A percentile compares a stretch with the other conserved stretches of the same genome.
Evolutionary conservation across 257 asterid genomes (phyloP).

Genomic region (Solanum pinnatisectum): DNA sequence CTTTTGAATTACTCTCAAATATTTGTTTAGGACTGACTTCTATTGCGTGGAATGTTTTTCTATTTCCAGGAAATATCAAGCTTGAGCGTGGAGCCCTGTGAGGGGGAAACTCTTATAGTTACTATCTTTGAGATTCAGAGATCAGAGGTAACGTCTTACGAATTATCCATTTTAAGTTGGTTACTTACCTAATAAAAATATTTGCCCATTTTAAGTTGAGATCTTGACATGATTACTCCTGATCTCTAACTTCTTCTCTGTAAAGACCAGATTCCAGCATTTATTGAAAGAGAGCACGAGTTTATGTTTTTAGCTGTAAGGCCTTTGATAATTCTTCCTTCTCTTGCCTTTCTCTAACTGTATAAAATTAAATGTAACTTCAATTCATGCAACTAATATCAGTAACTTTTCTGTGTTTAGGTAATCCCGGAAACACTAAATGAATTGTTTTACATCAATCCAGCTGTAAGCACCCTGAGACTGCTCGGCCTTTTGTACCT

Average conservation of each 20-base stretch:
- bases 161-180: not conserved
- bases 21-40: conserved; percentile 3
- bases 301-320: conserved; percentile 93
- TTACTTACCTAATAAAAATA: not conserved
- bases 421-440: conserved; percentile 81
- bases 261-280: conserved; percentile 67
- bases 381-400: not conserved
- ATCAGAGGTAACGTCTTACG: conserved; percentile 57
- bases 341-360: not conserved
- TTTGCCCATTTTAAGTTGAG: not conserved
- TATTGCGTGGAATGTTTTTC: not conserved
- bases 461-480: conserved; percentile 42
- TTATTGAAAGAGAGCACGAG: conserved; percentile 93
- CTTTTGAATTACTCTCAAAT: not conserved
- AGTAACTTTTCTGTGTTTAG: conserved; percentile 16
- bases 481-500: not conserved
- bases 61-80: conserved; percentile 80
- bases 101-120: conserved; percentile 61
- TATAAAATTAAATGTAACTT: not conserved
- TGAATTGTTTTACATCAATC: conserved; percentile 61
- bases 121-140: conserved; percentile 78
- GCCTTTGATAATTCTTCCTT: conserved; percentile 1
- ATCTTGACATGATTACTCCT: not conserved
- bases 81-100: conserved; percentile 89
- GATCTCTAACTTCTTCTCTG: conserved; percentile 15